phyloP scores from a whole-genome alignment of 1,139 yeast species.

The Blastobotrys capitulatus region DNA sequence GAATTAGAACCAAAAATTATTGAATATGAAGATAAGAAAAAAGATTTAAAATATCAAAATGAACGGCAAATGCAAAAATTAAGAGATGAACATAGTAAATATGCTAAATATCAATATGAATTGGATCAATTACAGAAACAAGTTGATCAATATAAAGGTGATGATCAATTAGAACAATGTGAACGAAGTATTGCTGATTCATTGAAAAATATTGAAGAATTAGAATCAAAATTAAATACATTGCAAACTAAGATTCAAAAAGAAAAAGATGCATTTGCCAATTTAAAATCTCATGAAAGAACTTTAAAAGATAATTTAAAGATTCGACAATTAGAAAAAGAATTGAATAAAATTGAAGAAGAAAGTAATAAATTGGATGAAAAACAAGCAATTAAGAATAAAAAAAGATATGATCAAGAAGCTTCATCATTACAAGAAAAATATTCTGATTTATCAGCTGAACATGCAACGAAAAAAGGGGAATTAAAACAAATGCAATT shows the following conservation, averaged over 20 bases:
- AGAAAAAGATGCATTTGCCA: conserved; percentile 39
- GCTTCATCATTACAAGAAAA: conserved; percentile 50
- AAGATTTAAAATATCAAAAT: conserved; percentile 14
- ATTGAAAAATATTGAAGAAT: background rate
- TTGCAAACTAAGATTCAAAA: conserved; percentile 15
- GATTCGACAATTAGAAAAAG: conserved; percentile 38
- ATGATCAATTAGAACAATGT: conserved; percentile 10
- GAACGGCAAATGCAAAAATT: conserved; percentile 11
- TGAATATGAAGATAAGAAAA: background rate
- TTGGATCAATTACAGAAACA: conserved; percentile 2
- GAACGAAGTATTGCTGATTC: conserved; percentile 2
- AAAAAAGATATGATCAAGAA: conserved; percentile 58
- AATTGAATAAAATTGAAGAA: conserved; percentile 33
- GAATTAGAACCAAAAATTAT: conserved; percentile 8
- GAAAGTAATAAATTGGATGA: conserved; percentile 44
- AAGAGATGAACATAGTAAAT: conserved; percentile 4
- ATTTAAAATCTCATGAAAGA: conserved; percentile 49
- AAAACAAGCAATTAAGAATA: conserved; percentile 58
- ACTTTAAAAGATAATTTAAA: conserved; percentile 53
- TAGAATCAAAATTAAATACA: background rate
- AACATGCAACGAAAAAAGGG: conserved; percentile 74
- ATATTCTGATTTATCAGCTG: conserved; percentile 55
- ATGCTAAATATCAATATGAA: conserved; percentile 3
- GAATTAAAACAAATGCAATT: conserved; percentile 78
- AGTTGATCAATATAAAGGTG: conserved; percentile 9